These are phyloP conservation scores for Pseudogymnoascus sp. DNA, from an alignment of 2,329 filamentous ascomycete species.

Conservation along the genomic window DNA sequence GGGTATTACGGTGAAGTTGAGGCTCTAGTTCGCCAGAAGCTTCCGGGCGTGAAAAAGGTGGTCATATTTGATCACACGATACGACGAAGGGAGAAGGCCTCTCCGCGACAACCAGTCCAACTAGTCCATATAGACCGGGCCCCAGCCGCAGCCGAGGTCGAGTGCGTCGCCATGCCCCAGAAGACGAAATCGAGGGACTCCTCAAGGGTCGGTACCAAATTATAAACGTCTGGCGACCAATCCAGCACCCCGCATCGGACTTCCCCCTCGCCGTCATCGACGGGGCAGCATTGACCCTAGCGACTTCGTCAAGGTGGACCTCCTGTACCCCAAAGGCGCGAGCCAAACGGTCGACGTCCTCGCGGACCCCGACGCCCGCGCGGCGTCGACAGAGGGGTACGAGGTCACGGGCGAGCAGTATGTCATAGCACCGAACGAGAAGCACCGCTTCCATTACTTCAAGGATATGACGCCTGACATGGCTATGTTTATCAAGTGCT, in stretches of 20 bases:
- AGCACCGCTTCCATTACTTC: slow-evolving; percentile 67
- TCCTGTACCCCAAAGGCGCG: slow-evolving; percentile 62
- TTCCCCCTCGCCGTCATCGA: slow-evolving; percentile 53
- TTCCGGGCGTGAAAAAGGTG: slow-evolving; percentile 59
- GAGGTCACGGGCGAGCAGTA: slow-evolving; percentile 58
- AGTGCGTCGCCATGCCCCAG: slow-evolving; percentile 56
- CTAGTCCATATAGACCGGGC: slow-evolving; percentile 80
- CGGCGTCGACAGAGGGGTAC: slow-evolving; percentile 51
- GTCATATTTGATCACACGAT: slow-evolving; percentile 83
- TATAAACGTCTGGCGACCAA: slow-evolving; percentile 68
- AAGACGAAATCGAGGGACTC: slow-evolving; percentile 57
- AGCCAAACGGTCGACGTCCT: slow-evolving; percentile 70
- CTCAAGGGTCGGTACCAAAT: slow-evolving; percentile 66
- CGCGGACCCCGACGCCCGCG: too few species aligned
- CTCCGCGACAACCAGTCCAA: slow-evolving; percentile 59
- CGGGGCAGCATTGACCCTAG: slow-evolving; percentile 47
- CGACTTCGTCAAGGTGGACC: slow-evolving; percentile 66
- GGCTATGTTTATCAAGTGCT: slow-evolving; percentile 71
- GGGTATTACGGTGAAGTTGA: slow-evolving; percentile 81
- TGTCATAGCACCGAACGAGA: slow-evolving; percentile 48
- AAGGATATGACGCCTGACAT: slow-evolving; percentile 60
- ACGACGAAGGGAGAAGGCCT: slow-evolving; percentile 51
- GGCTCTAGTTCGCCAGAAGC: slow-evolving; percentile 54
- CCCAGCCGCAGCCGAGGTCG: slow-evolving; percentile 54
- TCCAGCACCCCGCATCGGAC: slow-evolving; percentile 50